Base-by-base conservation (phyloP, 129 eudicot genomes). In the Smallanthus sonchifolius region DNA sequence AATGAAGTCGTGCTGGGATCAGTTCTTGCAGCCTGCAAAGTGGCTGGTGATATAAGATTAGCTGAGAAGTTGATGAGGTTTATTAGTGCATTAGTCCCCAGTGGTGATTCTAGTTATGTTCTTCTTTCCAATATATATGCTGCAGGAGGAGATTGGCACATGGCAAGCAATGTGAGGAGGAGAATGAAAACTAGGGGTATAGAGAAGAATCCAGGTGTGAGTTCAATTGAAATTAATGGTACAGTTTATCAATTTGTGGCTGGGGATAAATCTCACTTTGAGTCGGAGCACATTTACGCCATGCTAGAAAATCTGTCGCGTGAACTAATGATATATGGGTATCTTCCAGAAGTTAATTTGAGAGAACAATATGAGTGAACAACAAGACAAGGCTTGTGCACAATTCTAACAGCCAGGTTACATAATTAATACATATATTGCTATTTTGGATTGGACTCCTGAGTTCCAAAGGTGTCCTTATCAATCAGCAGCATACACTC, bases 1-100 rank as follows among this genome's bases (percentile, higher is more conserved):
- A 92, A 92, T 74, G 76, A 81, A 80, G 85, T 82, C 77, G 89
- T 89, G 6, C 80, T 85, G 83, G 91, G 96, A 34, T 89, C 87
- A 3, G 78, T 89, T 80, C 83, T 89, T 6, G 88, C 84, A 72
- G 83, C 96, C 40, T 84, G 96, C 40, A 75, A 87, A 19, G 64
- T 67, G 9, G 69, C 77, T 40, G 86, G 82, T 10, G 67, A 89
- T 81, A 76, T 78, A 82, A 84, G 79, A 67, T 49, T 62, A 35
- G 84, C 87, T 40, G 75, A 80, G 37, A 68, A 44, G 69, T 72
- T 89, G 73, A 84, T 89, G 82, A 43, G n/a, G 70, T 68, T 57
- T 57, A 77, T 77, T 6, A 69, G 75, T 30, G 75, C 75, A 64
- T 35, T 84, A 20, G 86, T 84, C 82, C 89, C 87, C 1, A 39